Evolutionary conservation across 202 grass and related monocot species (phyloP), one percentile per base, ranked within the genome.

Genomic region (Eragrostis tef): DNA sequence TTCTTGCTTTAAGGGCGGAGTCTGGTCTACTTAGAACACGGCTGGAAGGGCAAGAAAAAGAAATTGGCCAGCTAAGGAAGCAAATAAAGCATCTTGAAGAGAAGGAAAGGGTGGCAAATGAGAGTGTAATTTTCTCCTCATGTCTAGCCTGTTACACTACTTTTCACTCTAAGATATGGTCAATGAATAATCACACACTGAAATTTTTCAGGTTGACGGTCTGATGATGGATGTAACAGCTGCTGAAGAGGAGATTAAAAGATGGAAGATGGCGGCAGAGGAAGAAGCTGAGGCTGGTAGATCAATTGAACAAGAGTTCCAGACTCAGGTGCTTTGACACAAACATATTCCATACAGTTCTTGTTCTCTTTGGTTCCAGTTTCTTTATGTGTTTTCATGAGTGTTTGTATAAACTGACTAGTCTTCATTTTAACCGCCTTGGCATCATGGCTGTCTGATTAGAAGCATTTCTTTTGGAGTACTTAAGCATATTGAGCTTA

Each of bases 181-280:
- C 48, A 80, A 46, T 48, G 34, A 67, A 14, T 78, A 64, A 74
- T 13, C 69, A 1, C 5, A 66, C 44, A n/a, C n/a, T 58, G 51
- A 51, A 87, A 53, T n/a, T 79, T 76, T 86, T 84, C 86, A 97
- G 96, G 90, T 98, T 86, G 96, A 98, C 48, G 96, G 87, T 11
- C 88, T 98, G 39, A 95, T 98, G 95, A 86, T 94, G 88, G 95
- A 98, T 4, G 87, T 98, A 34, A 78, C 92, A 47, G 92, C 92
- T 83, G 84, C 95, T 78, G 95, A 94, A 89, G 95, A 98, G 83
- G 95, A 98, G 82, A 93, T 98, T 82, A 83, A 88, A 65, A 93
- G 95, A 80, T 98, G 95, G 95, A 98, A 98, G 83, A 84, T 82
- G 70, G 95, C 95, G 66, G 95, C 95, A 49, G 95, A 98, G 84